A percentile compares a stretch with the other conserved stretches of the same genome.
These are phyloP conservation scores for Yamadazyma atmosphaerica DNA, from an alignment of 1,139 yeast genomes.

Conservation along the genomic window DNA sequence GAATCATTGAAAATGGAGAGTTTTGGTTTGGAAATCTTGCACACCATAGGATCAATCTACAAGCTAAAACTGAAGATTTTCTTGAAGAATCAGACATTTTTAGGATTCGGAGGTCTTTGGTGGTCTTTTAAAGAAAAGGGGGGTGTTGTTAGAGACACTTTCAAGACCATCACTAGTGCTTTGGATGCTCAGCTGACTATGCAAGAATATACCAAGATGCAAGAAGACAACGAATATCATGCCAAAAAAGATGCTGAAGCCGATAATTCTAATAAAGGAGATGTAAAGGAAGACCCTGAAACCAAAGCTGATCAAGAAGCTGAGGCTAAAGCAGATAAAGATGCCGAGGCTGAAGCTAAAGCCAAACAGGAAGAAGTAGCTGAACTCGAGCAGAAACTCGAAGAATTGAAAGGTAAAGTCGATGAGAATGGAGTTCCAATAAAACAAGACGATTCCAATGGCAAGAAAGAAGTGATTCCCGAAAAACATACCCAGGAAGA, in stretches of 20 bases:
- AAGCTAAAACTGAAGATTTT: constrained; percentile 63
- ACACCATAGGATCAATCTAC: constrained; percentile 80
- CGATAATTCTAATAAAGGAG: too few relatives aligned
- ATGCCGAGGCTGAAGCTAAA: constrained; percentile 10
- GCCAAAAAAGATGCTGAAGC: constrained; percentile 40
- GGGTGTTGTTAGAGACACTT: constrained; percentile 79
- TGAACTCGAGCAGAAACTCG: constrained; percentile 9
- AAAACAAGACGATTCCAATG: constrained; percentile 13
- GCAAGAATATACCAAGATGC: constrained; percentile 76
- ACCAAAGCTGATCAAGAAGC: constrained; percentile 19
- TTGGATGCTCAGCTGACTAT: constrained; percentile 87
- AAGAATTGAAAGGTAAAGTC: constrained; percentile 9
- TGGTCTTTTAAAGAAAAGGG: constrained; percentile 86
- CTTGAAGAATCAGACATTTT: constrained; percentile 63
- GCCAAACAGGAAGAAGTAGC: constrained; percentile 10
- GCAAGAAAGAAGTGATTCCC: constrained; percentile 27
- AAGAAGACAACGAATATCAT: constrained; percentile 57
- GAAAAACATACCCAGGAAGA: constrained; percentile 75
- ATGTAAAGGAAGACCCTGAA: too few relatives aligned
- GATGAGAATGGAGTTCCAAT: constrained; percentile 2
- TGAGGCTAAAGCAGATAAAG: constrained; percentile 8
- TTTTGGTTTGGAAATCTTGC: constrained; percentile 87
- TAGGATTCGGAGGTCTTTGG: constrained; percentile 85
- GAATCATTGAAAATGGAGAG: constrained; percentile 90
- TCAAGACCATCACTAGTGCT: constrained; percentile 82